A percentile compares a stretch with the other conserved stretches of the same genome.
phyloP scores from a whole-genome alignment of 2,329 filamentous ascomycete genomes.

The Paraphoma sp. region DNA sequence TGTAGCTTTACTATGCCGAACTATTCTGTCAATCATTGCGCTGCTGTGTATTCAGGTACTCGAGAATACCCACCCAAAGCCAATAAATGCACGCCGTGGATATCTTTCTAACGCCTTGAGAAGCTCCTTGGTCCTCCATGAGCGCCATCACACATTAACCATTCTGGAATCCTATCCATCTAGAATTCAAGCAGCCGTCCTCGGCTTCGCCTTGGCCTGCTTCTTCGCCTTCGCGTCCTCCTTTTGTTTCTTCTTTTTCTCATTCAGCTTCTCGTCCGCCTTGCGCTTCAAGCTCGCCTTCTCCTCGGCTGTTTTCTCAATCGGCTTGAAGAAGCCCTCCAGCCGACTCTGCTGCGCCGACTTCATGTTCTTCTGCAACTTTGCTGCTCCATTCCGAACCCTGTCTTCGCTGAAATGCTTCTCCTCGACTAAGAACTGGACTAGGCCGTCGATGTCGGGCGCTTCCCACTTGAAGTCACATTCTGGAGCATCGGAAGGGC shows the following conservation, averaged over 20 bases:
- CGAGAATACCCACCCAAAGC: no score
- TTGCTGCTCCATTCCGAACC: slow-evolving; percentile 77
- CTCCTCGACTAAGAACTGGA: slow-evolving; percentile 88
- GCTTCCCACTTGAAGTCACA: slow-evolving; percentile 99
- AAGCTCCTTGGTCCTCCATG: neutral
- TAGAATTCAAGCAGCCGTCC: slow-evolving; percentile 16
- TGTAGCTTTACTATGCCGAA: no score
- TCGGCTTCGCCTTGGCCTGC: slow-evolving; percentile 83
- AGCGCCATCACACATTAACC: slow-evolving; percentile 6
- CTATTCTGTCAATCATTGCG: no score
- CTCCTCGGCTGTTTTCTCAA: slow-evolving; percentile 87
- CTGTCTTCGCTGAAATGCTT: slow-evolving; percentile 98
- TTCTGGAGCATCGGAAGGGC: slow-evolving; percentile 78
- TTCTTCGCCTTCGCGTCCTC: slow-evolving; percentile 95
- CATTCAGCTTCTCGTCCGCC: slow-evolving; percentile 87
- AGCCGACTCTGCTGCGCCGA: slow-evolving; percentile 87
- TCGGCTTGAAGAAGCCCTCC: slow-evolving; percentile 95
- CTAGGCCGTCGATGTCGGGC: slow-evolving; percentile 86
- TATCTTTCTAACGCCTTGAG: neutral
- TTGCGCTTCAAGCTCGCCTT: slow-evolving; percentile 89
- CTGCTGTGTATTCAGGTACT: no score
- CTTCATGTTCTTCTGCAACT: slow-evolving; percentile 90
- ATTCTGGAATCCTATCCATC: neutral
- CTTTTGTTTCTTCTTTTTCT: slow-evolving; percentile 95
- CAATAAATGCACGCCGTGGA: neutral